Percentiles rank a stretch among this genome's conserved stretches.
Conservation (phyloP, 805 yeast species). For the Ogataea dorogensis region DNA sequence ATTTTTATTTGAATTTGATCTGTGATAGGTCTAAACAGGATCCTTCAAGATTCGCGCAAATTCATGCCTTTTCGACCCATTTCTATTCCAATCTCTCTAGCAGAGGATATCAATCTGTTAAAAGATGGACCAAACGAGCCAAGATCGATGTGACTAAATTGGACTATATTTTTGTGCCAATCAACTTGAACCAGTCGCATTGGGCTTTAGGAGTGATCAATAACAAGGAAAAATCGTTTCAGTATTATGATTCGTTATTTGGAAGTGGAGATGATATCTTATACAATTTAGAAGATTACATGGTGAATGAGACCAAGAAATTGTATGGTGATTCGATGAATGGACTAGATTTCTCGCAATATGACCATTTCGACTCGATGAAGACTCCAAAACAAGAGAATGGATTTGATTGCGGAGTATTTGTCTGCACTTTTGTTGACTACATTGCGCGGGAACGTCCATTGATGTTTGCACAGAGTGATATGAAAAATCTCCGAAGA, state of each 20-base stretch:
- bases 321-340: constrained; percentile 39
- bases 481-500: constrained; percentile 66
- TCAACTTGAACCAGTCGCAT: constrained; percentile 80
- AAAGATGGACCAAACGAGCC: constrained; percentile 79
- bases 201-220: constrained; percentile 90
- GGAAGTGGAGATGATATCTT: constrained; percentile 46
- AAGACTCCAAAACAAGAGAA: constrained; percentile 79
- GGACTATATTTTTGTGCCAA: constrained; percentile 74
- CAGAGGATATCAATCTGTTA: constrained; percentile 79
- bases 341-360: constrained; percentile 31
- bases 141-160: constrained; percentile 62
- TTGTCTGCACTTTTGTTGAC: constrained; percentile 75
- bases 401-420: constrained; percentile 95
- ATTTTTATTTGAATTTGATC: constrained; percentile 64
- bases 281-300: constrained; percentile 53
- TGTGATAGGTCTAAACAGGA: constrained; percentile 37
- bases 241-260: constrained; percentile 77
- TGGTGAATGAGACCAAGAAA: constrained; percentile 64
- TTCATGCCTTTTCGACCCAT: constrained; percentile 83
- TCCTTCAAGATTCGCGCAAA: constrained; percentile 31
- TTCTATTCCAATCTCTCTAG: constrained; percentile 70
- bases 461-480: constrained; percentile 59
- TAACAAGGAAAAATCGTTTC: constrained; percentile 53
- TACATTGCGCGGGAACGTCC: constrained; percentile 52
- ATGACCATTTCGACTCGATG: constrained; percentile 25